These are phyloP conservation scores for Nephelium lappaceum DNA, from an alignment of 345 rosid species.

Conservation along the genomic window DNA sequence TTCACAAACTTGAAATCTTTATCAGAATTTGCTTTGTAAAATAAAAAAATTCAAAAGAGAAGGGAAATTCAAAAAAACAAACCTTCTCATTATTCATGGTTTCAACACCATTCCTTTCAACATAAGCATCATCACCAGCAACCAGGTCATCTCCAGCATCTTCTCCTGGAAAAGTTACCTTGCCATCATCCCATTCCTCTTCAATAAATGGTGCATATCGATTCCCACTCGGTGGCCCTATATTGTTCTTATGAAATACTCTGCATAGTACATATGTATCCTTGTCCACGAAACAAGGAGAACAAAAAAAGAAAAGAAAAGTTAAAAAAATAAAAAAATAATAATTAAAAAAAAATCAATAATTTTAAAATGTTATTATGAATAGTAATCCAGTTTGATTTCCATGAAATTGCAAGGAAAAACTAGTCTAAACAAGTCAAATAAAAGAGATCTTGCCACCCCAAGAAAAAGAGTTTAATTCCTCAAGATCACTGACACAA, in stretches of 20 bases:
- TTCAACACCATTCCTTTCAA: slow-evolving; percentile 32
- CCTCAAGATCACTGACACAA: neutral
- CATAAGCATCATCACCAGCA: slow-evolving; percentile 28
- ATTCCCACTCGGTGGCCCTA: slow-evolving; percentile 89
- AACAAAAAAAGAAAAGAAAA: slow-evolving; percentile 14
- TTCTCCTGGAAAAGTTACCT: slow-evolving; percentile 59
- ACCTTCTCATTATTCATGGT: slow-evolving; percentile 47
- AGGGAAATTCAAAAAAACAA: neutral
- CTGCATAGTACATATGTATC: slow-evolving; percentile 83
- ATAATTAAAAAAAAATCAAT: neutral
- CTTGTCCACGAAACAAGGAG: slow-evolving; percentile 33
- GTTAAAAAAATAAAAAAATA: neutral
- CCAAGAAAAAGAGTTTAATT: neutral
- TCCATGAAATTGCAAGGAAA: slow-evolving; percentile 8
- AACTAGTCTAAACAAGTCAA: neutral
- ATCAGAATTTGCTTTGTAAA: neutral
- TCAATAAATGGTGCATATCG: slow-evolving; percentile 80
- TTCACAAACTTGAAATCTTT: neutral
- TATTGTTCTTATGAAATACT: slow-evolving; percentile 85
- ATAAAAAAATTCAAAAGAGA: neutral
- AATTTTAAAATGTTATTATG: slow-evolving; percentile 18
- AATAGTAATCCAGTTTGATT: neutral
- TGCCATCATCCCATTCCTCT: slow-evolving; percentile 78
- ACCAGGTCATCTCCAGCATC: slow-evolving; percentile 45
- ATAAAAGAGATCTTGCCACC: neutral